phyloP scores from a whole-genome alignment of 2,329 filamentous ascomycete genomes.

The Alternaria viburni region DNA sequence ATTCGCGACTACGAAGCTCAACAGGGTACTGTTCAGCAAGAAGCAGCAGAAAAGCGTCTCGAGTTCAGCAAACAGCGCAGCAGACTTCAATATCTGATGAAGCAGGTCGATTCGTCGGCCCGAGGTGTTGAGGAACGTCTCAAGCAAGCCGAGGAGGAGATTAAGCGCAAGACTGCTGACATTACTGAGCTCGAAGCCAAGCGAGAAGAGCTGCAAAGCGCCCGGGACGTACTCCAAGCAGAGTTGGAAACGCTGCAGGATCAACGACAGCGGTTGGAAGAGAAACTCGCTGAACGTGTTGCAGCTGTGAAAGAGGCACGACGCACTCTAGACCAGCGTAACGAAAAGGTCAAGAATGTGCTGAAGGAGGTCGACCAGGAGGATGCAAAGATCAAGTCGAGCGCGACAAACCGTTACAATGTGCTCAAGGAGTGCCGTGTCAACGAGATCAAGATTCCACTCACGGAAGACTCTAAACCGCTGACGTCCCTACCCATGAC shows the following conservation, averaged over 20 bases:
- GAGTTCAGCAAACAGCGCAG: slow-evolving; percentile 82
- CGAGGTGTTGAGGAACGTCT: slow-evolving; percentile 74
- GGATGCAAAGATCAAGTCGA: slow-evolving; percentile 87
- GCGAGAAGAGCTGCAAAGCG: slow-evolving; percentile 75
- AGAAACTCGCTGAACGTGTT: slow-evolving; percentile 70
- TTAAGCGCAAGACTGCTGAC: slow-evolving; percentile 70
- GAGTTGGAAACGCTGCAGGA: slow-evolving; percentile 79
- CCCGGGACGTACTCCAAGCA: slow-evolving; percentile 73
- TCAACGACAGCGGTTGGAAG: slow-evolving; percentile 71
- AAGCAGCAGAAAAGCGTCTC: slow-evolving; percentile 83
- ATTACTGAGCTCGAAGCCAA: slow-evolving; percentile 69
- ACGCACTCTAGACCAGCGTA: slow-evolving; percentile 80
- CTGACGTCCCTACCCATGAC: slow-evolving; percentile 88
- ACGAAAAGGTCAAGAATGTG: slow-evolving; percentile 78
- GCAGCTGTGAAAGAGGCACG: slow-evolving; percentile 81
- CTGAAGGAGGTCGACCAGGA: slow-evolving; percentile 77
- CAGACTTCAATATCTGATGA: slow-evolving; percentile 65
- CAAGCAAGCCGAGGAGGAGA: slow-evolving; percentile 68
- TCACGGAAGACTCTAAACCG: slow-evolving; percentile 70
- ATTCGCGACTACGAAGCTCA: slow-evolving; percentile 94
- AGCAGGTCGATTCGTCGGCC: slow-evolving; percentile 73
- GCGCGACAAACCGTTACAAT: slow-evolving; percentile 81
- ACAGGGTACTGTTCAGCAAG: slow-evolving; percentile 89
- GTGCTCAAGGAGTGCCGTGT: slow-evolving; percentile 88
- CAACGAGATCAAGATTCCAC: slow-evolving; percentile 87